phyloP scores from a whole-genome alignment of 164 flowering plant genomes.

The Echeveria elegans region DNA sequence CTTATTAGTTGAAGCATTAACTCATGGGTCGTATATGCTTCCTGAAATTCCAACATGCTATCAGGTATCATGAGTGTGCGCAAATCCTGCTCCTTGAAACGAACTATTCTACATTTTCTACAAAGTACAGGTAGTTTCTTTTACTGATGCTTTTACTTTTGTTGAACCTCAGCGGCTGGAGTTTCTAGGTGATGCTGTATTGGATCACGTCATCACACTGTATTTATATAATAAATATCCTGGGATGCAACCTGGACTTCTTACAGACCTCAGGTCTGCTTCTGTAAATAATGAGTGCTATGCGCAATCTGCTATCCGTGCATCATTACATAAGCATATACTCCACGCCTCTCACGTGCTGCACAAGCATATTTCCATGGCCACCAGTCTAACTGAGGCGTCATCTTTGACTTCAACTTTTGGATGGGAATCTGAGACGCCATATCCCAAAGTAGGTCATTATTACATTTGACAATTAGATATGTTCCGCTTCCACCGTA shows the following conservation, averaged over 20 bases:
- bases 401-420: conserved; percentile 28
- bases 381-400: conserved; percentile 23
- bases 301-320: conserved; percentile 52
- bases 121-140: too few species aligned
- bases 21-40: conserved; percentile 83
- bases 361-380: conserved; percentile 30
- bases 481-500: too few species aligned
- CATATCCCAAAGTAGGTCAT: conserved; percentile 56
- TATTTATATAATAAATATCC: conserved; percentile 53
- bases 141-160: too few species aligned
- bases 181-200: conserved; percentile 82
- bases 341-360: conserved; percentile 50
- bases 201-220: conserved; percentile 65
- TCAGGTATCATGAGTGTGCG: conserved; percentile 45
- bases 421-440: conserved; percentile 65
- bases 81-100: too few species aligned
- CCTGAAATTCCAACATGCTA: conserved; percentile 73
- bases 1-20: conserved; percentile 71
- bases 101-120: too few species aligned
- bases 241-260: conserved; percentile 55
- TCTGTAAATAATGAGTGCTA: conserved; percentile 81
- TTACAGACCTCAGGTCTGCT: conserved; percentile 86
- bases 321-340: conserved; percentile 51
- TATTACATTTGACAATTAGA: neutral
- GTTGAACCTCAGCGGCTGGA: conserved; percentile 60